Percentiles rank a stretch among this genome's conserved stretches.
These are phyloP conservation scores for Fusarium virguliforme DNA, from an alignment of 2,329 filamentous ascomycete species.

Conservation along the genomic window DNA sequence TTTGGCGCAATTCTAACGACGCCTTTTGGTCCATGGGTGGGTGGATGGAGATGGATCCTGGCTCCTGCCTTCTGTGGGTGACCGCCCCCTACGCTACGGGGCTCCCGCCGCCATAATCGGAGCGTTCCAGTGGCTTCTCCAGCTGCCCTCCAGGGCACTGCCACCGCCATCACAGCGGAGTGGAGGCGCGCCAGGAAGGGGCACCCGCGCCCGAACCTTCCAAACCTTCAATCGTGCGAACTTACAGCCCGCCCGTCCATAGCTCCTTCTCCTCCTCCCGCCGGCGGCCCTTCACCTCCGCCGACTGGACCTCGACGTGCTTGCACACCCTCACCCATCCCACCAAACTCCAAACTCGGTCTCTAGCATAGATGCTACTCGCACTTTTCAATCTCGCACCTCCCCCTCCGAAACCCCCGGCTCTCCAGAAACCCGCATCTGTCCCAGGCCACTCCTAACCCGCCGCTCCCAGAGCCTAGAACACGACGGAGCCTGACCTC, in stretches of 20 bases:
- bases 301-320: constrained; percentile 29
- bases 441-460: constrained; percentile 14
- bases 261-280: constrained; percentile 19
- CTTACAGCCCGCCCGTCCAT: constrained; percentile 23
- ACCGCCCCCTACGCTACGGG: constrained; percentile 15
- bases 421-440: constrained; percentile 29
- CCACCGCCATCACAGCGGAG: constrained; percentile 10
- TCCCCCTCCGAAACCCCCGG: constrained; percentile 22
- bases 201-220: constrained; percentile 39
- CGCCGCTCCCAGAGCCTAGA: constrained; percentile 34
- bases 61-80: background rate
- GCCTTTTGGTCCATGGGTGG: no score
- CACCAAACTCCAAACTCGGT: constrained; percentile 28
- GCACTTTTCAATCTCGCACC: constrained; percentile 8
- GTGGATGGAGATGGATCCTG: no score
- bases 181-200: constrained; percentile 35
- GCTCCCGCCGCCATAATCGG: constrained; percentile 19
- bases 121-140: constrained; percentile 13
- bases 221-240: constrained; percentile 40
- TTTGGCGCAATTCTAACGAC: constrained; percentile 9
- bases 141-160: constrained; percentile 10
- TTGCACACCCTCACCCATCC: constrained; percentile 31
- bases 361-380: constrained; percentile 22
- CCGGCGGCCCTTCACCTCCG: constrained; percentile 36
- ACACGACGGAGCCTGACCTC: constrained; percentile 32